Conservation (phyloP, 2,329 filamentous ascomycete genomes). For the Colletotrichum melonis region DNA sequence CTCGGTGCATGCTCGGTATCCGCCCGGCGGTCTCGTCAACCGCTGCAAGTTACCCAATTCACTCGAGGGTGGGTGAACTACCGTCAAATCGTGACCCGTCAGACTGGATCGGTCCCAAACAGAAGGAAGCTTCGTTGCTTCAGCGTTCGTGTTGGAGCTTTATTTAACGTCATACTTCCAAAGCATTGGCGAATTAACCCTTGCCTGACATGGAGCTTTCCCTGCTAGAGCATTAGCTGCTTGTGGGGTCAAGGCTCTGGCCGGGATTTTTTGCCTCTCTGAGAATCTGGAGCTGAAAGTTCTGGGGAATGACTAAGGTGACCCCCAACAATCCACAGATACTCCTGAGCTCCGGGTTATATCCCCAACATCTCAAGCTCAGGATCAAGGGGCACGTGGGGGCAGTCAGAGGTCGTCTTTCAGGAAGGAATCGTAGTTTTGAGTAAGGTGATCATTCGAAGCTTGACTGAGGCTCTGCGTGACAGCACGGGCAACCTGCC, state of each 20-base stretch:
- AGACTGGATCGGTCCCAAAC: not conserved
- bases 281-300: not conserved
- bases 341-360: slow-evolving; percentile 53
- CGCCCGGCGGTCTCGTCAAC: not conserved
- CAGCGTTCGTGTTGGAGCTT: not conserved
- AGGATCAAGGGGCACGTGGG: slow-evolving; percentile 72
- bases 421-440: slow-evolving; percentile 80
- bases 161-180: not conserved
- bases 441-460: slow-evolving; percentile 48
- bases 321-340: not conserved
- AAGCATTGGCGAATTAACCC: not conserved
- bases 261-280: not conserved
- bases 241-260: not conserved
- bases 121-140: not conserved
- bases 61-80: not conserved
- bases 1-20: slow-evolving; percentile 4
- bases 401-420: slow-evolving; percentile 79
- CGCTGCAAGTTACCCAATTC: not conserved
- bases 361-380: slow-evolving; percentile 83
- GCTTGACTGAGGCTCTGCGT: slow-evolving; percentile 48
- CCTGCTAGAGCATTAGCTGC: not conserved
- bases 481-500: slow-evolving; percentile 72
- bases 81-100: not conserved
- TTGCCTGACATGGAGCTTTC: not conserved
- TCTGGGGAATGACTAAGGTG: not conserved